Evolutionary conservation across 495 filamentous ascomycete genomes (phyloP), one percentile per base, ranked within the genome.

Genomic region (Annulohypoxylon bovei): DNA sequence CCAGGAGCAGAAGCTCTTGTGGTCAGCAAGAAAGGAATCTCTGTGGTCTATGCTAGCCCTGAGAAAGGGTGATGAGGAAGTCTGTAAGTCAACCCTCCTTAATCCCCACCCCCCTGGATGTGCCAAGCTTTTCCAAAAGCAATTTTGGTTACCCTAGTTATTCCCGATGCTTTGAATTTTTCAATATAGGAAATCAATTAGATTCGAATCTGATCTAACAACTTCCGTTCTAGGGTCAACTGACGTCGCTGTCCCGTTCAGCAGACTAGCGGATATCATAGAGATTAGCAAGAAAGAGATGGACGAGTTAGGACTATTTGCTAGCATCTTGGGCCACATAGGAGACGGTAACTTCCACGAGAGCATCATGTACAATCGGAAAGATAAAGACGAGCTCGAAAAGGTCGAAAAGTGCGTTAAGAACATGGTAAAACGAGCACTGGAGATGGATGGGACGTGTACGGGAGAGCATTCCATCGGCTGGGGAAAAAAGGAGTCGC

Each of bases 361-460:
- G 72, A 91, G 89, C 76, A 93, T 97, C 73, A 88, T 97, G 77
- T 97, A 95, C 74, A 88, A 95, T 73, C 81, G 85, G 28, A 83
- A 80, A 16, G 83, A 93, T 62, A 86, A 86, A 9, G 87, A 79
- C 3, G 92, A 97, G 79, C 81, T 83, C 32, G 87, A 84, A 12
- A 89, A 89, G 44, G 92, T 97, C 1, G 90, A 95, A 75, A 85
- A 82, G 35, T 92, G 92, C 56, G 93, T 97, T 23, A 87, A 94
- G 70, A 90, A 93, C 67, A 96, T 97, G 93, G 92, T 97, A 20
- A 88, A 92, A 70, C 84, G 92, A 22, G 94, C 93, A 6, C 73
- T 97, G 25, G 92, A 93, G 44, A 97, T 97, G 94, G 94, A 97
- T 60, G 94, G 94, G 1, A 97, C 94, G 4, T 95, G 92, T 80